Evolutionary conservation across 1,284 basidiomycete genomes (phyloP).

Genomic region (Malassezia equina): DNA sequence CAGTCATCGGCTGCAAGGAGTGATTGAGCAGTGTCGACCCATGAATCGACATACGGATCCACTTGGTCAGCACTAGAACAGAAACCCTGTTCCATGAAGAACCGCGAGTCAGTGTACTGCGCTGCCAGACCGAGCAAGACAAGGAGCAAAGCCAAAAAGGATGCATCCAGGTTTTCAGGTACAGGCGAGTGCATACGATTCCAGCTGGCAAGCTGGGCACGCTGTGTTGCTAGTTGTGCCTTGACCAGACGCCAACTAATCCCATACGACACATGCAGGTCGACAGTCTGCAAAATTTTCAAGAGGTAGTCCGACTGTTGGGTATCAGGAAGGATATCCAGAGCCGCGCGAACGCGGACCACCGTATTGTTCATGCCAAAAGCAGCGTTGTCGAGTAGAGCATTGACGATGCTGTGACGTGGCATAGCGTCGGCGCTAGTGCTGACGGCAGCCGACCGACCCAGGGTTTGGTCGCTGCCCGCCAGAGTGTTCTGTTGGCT

Average conservation of each 20-base stretch:
- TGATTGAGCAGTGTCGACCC: conserved; percentile 29
- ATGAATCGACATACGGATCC: conserved; percentile 22
- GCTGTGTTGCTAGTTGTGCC: conserved; percentile 31
- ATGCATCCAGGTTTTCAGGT: conserved; percentile 28
- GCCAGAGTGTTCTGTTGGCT: conserved; percentile 9
- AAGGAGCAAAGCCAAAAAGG: conserved; percentile 31
- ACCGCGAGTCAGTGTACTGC: conserved; percentile 28
- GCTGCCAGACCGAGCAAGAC: conserved; percentile 30
- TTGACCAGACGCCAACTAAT: conserved; percentile 37
- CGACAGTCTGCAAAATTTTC: conserved; percentile 30
- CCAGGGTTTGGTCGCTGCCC: conserved; percentile 5
- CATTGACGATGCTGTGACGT: conserved; percentile 9
- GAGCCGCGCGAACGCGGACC: conserved; percentile 23
- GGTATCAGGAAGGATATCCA: conserved; percentile 31
- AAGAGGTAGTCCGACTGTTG: conserved; percentile 36
- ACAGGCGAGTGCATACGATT: conserved; percentile 27
- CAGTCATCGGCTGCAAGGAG: conserved; percentile 29
- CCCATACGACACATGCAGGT: conserved; percentile 26
- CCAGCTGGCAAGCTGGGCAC: conserved; percentile 34
- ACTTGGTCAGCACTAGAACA: conserved; percentile 26
- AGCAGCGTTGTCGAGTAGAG: conserved; percentile 9
- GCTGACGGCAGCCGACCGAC: neutral
- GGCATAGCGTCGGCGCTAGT: conserved; percentile 5
- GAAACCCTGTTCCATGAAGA: conserved; percentile 32
- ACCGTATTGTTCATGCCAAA: conserved; percentile 20